Conservation (phyloP, 225 moss, liverwort and hornwort species). For the Ulota crispa region DNA sequence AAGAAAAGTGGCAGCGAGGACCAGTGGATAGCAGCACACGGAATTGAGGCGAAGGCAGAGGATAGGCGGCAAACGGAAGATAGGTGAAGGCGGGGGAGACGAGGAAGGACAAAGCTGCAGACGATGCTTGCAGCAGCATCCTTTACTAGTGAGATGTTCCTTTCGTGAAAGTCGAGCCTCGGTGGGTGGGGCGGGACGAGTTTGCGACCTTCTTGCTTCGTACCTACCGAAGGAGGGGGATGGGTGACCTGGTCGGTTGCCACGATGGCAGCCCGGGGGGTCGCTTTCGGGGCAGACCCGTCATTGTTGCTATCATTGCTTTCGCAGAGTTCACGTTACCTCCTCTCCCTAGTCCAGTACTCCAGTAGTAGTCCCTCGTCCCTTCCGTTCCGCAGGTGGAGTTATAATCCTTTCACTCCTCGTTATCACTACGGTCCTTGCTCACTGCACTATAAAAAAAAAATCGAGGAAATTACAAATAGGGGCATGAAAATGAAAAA, state of each 20-base stretch:
- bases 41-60: background rate
- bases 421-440: background rate
- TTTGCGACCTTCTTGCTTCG: background rate
- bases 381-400: background rate
- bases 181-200: background rate
- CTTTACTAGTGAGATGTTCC: background rate
- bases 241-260: background rate
- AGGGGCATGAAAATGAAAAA: too few relatives aligned
- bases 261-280: background rate
- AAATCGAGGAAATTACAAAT: too few relatives aligned
- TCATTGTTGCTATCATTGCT: constrained; percentile 31
- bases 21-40: background rate
- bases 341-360: background rate
- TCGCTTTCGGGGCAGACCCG: constrained; percentile 3
- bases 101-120: background rate
- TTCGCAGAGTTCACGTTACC: constrained; percentile 27
- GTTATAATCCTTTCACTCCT: background rate
- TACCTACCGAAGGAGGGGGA: background rate
- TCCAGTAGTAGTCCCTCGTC: background rate
- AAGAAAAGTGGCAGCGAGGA: background rate
- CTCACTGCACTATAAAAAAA: too few relatives aligned
- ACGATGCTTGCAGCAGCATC: constrained; percentile 10
- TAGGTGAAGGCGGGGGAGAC: background rate
- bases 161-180: background rate
- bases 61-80: background rate